Percentiles rank a stretch among this genome's conserved stretches.
phyloP scores from a whole-genome alignment of 768 basidiomycete genomes.

The Dioszegia aurantiaca region DNA sequence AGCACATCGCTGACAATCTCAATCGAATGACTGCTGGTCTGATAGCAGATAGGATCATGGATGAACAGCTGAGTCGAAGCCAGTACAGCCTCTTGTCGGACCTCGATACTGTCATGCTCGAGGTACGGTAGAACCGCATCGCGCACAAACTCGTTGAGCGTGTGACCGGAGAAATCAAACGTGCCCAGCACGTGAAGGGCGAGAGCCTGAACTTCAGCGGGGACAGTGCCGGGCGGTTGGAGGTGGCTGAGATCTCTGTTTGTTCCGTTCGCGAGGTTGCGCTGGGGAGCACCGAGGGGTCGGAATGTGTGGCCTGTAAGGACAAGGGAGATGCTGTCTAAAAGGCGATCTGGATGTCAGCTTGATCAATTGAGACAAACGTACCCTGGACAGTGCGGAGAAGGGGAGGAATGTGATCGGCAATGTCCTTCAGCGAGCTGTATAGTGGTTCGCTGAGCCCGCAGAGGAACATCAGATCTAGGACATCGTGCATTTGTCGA shows the following conservation, averaged over 20 bases:
- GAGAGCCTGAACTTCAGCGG: conserved; percentile 61
- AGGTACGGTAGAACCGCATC: conserved; percentile 86
- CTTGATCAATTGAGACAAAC: conserved; percentile 10
- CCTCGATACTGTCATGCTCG: conserved; percentile 84
- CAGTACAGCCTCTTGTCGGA: conserved; percentile 81
- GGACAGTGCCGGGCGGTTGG: conserved; percentile 33
- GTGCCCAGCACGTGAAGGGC: conserved; percentile 81
- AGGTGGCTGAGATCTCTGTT: conserved; percentile 31
- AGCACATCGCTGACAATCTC: conserved; percentile 97
- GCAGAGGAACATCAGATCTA: conserved; percentile 93
- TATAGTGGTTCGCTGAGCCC: conserved; percentile 86
- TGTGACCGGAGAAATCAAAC: conserved; percentile 94
- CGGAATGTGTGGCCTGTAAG: conserved; percentile 81
- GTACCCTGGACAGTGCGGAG: conserved; percentile 86
- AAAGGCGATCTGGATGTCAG: conserved; percentile 67
- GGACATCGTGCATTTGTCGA: conserved; percentile 89
- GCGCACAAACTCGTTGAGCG: conserved; percentile 92
- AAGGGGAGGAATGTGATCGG: conserved; percentile 81
- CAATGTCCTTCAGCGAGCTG: conserved; percentile 78
- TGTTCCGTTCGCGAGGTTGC: conserved; percentile 52
- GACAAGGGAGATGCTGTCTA: conserved; percentile 77
- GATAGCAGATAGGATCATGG: conserved; percentile 91
- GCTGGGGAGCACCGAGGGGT: conserved; percentile 76
- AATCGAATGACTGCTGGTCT: conserved; percentile 91
- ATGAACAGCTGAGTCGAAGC: conserved; percentile 91